Percentiles rank a stretch among this genome's conserved stretches.
These are phyloP conservation scores for Cyclostephanos tholiformis DNA, from an alignment of 108 stramenopile species.

Conservation along the genomic window DNA sequence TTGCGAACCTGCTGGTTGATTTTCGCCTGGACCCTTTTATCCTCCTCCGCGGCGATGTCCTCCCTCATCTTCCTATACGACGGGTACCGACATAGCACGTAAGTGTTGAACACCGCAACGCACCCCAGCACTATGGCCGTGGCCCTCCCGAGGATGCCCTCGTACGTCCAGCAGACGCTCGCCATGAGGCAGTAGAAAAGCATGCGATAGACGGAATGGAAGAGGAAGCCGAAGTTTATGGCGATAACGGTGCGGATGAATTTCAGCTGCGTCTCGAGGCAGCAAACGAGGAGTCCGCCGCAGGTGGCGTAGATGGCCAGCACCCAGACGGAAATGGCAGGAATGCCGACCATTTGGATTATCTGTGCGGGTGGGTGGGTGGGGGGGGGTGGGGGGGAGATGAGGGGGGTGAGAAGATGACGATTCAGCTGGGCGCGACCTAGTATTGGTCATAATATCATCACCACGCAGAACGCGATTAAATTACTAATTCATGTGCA, in stretches of 20 bases:
- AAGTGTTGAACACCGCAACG: slow-evolving; percentile 83
- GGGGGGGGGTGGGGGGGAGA: neutral
- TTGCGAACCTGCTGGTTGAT: slow-evolving; percentile 81
- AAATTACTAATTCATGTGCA: too few relatives aligned
- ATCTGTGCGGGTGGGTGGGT: slow-evolving; percentile 35
- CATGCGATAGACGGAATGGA: slow-evolving; percentile 79
- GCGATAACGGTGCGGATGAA: slow-evolving; percentile 86
- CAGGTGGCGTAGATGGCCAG: slow-evolving; percentile 76
- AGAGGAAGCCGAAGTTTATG: slow-evolving; percentile 90
- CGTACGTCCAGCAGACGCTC: slow-evolving; percentile 65
- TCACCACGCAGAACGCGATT: neutral
- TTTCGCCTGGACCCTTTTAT: slow-evolving; percentile 83
- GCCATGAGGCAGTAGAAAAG: slow-evolving; percentile 81
- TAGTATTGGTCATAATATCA: neutral
- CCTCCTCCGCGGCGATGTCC: slow-evolving; percentile 86
- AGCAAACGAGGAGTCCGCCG: slow-evolving; percentile 82
- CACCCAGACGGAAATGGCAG: slow-evolving; percentile 62
- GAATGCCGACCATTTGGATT: slow-evolving; percentile 54
- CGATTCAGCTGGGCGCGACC: neutral
- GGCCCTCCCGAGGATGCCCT: slow-evolving; percentile 59
- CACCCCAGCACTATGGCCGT: slow-evolving; percentile 54
- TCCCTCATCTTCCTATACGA: slow-evolving; percentile 80
- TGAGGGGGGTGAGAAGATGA: neutral
- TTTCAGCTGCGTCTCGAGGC: slow-evolving; percentile 88
- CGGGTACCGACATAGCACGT: slow-evolving; percentile 80